These are phyloP conservation scores for Fusarium cyanostomum DNA, from an alignment of 2,329 filamentous ascomycete species.

Conservation along the genomic window DNA sequence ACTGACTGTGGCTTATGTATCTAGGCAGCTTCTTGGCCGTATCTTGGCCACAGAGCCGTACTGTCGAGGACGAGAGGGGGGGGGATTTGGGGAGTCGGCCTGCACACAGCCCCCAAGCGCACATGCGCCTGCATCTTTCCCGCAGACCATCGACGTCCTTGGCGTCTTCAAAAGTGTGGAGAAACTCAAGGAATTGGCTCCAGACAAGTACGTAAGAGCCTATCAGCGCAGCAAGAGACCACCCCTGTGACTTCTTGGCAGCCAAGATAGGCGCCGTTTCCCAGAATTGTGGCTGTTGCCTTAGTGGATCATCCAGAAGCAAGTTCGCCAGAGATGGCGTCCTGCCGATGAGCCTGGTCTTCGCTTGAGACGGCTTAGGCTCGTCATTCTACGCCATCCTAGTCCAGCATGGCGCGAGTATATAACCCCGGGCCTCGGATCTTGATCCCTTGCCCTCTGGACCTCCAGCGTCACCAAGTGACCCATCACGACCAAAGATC, in stretches of 20 bases:
- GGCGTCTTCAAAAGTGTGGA: slow-evolving; percentile 32
- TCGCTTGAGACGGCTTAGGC: slow-evolving; percentile 24
- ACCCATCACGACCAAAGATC: slow-evolving; percentile 29
- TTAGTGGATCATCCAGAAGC: slow-evolving; percentile 34
- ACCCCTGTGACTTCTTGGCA: slow-evolving; percentile 32
- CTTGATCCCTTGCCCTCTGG: slow-evolving; percentile 18
- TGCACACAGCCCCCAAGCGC: slow-evolving; percentile 39
- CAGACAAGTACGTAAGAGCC: slow-evolving; percentile 29
- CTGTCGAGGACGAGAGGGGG: slow-evolving; percentile 27
- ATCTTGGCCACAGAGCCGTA: slow-evolving; percentile 29
- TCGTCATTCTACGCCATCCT: slow-evolving; percentile 36
- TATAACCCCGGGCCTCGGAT: slow-evolving; percentile 37
- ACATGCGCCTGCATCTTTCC: slow-evolving; percentile 23
- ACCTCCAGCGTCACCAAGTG: slow-evolving; percentile 37
- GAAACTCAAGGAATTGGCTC: slow-evolving; percentile 15
- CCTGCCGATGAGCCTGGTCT: slow-evolving; percentile 29
- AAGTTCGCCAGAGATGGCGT: slow-evolving; percentile 34
- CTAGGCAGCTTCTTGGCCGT: slow-evolving; percentile 24
- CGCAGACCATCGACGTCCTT: slow-evolving; percentile 21
- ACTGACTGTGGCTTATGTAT: background rate
- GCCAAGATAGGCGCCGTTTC: slow-evolving; percentile 33
- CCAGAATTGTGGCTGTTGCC: slow-evolving; percentile 38
- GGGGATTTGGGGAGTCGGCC: slow-evolving; percentile 19
- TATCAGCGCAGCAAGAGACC: slow-evolving; percentile 31
- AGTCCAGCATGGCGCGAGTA: slow-evolving; percentile 34